Evolutionary conservation across 179 eudicot genomes (phyloP).

Genomic region (Vitellaria paradoxa): DNA sequence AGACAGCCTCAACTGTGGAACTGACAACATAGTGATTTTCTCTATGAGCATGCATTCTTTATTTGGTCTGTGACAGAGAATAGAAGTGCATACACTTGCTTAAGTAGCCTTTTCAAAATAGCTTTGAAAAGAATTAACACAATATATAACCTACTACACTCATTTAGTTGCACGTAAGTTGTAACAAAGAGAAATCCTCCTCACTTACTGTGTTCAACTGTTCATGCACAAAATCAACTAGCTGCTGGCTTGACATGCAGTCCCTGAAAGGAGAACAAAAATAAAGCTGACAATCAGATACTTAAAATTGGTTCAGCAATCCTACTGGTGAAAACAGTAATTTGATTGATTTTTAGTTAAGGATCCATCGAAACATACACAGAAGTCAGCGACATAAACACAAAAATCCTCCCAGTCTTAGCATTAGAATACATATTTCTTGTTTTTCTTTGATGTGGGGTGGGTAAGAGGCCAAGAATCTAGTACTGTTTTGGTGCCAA

Average conservation of each 20-base stretch:
- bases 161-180: too few relatives aligned
- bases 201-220: conserved; percentile 52
- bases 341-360: neutral
- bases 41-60: neutral
- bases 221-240: conserved; percentile 60
- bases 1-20: too few relatives aligned
- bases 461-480: neutral
- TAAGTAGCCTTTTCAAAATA: conserved; percentile 7
- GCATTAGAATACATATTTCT: neutral
- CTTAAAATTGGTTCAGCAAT: neutral
- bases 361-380: neutral
- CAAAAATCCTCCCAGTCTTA: neutral
- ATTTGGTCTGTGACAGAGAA: neutral
- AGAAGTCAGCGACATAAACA: neutral
- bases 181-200: neutral
- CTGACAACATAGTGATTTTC: too few relatives aligned
- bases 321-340: neutral
- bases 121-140: neutral
- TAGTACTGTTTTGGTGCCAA: neutral
- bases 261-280: conserved; percentile 54
- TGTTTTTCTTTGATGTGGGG: too few relatives aligned
- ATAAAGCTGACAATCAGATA: neutral
- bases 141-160: neutral
- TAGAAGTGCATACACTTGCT: neutral
- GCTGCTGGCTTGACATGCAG: conserved; percentile 84